phyloP scores from a whole-genome alignment of 116 monocot genomes.

The Papilionanthe hybrid region DNA sequence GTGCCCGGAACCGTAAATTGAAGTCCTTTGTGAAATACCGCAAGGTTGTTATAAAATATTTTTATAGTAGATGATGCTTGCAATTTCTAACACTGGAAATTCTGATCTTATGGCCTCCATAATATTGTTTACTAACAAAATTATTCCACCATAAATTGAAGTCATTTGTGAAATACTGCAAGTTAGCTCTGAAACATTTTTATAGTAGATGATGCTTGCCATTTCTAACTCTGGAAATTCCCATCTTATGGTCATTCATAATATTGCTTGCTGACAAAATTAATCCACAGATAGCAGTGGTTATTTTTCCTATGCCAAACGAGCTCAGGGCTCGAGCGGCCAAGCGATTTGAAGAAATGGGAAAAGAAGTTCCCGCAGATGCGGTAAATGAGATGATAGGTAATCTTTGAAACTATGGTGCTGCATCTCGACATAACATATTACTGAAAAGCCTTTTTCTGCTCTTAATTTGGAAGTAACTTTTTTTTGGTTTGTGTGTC shows the following conservation, averaged over 20 bases:
- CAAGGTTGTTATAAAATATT: slow-evolving; percentile 32
- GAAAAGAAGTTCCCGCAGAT: slow-evolving; percentile 80
- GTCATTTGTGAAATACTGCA: slow-evolving; percentile 40
- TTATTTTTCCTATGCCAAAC: slow-evolving; percentile 50
- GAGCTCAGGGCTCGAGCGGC: slow-evolving; percentile 48
- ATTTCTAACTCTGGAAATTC: background rate
- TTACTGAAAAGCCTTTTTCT: background rate
- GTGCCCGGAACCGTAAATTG: slow-evolving; percentile 64
- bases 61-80: background rate
- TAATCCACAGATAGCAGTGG: slow-evolving; percentile 48
- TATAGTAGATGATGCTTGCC: background rate
- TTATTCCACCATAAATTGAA: slow-evolving; percentile 39
- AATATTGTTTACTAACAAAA: too few species aligned
- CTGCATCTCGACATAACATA: background rate
- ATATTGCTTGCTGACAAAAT: background rate
- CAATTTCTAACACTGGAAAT: background rate
- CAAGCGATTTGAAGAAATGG: slow-evolving; percentile 61
- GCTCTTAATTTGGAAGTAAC: background rate
- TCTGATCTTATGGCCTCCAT: background rate
- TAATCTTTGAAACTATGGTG: slow-evolving; percentile 9
- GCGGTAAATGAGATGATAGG: slow-evolving; percentile 82
- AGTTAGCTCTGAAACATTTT: slow-evolving; percentile 24
- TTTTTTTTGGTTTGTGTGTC: background rate
- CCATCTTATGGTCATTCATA: background rate
- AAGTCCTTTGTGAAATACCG: slow-evolving; percentile 40